These are phyloP conservation scores for Starmerella sp. DNA, from an alignment of 805 yeast species.

Conservation along the genomic window DNA sequence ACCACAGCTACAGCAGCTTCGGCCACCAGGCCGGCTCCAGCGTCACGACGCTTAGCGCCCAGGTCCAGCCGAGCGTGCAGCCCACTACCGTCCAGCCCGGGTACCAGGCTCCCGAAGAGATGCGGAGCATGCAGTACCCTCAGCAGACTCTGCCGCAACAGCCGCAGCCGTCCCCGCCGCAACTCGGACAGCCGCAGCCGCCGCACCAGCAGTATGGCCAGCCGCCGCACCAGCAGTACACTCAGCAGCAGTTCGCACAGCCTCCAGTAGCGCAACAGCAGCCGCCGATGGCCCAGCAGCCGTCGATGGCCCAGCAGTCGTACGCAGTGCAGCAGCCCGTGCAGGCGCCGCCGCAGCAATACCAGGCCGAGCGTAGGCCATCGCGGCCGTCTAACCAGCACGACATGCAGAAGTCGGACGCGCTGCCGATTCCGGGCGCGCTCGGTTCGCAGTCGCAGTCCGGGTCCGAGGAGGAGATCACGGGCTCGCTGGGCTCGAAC, in stretches of 20 bases:
- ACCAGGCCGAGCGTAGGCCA: neutral
- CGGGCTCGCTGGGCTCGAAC: conserved; percentile 12
- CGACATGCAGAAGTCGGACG: neutral
- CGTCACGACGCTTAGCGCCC: neutral
- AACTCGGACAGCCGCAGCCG: neutral
- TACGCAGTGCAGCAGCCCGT: neutral
- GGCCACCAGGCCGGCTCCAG: neutral
- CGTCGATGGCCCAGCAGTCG: too few relatives aligned
- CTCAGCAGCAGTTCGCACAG: too few relatives aligned
- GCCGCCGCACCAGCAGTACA: neutral
- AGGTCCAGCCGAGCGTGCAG: neutral
- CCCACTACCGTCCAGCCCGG: neutral
- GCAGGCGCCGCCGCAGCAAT: neutral
- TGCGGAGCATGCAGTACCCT: neutral
- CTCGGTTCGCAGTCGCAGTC: neutral
- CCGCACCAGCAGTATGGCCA: neutral
- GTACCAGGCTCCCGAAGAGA: neutral
- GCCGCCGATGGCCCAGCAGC: too few relatives aligned
- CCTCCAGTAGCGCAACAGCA: too few relatives aligned
- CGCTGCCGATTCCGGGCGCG: neutral
- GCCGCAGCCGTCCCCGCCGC: neutral
- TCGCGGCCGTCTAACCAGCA: neutral
- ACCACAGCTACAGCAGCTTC: neutral
- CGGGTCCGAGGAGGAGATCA: conserved; percentile 11
- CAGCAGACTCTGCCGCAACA: neutral